Evolutionary conservation across 139 green algal genomes (phyloP).

Genomic region (Coelastrella sp.): DNA sequence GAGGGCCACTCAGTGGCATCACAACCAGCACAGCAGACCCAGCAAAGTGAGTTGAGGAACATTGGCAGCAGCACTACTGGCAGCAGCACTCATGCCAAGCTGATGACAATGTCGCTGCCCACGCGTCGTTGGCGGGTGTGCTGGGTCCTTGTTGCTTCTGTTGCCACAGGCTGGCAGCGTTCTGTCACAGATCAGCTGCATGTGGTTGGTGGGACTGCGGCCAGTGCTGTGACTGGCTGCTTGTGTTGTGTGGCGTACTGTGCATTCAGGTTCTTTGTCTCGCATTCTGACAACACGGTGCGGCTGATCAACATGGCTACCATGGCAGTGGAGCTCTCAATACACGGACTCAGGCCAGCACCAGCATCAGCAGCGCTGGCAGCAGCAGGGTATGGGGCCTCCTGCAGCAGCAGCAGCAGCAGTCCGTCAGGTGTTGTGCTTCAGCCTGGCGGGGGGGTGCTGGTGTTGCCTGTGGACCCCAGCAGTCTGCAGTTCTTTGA

Average conservation of each 20-base stretch:
- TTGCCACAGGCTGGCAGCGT: background rate
- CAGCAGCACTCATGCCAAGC: too few relatives aligned
- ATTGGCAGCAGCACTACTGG: background rate
- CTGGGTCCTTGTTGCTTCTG: background rate
- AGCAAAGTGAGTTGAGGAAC: constrained; percentile 50
- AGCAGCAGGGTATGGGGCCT: constrained; percentile 43
- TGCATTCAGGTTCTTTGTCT: constrained; percentile 52
- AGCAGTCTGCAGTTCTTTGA: constrained; percentile 82
- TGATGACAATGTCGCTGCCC: too few relatives aligned
- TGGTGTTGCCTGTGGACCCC: constrained; percentile 68
- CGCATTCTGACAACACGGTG: constrained; percentile 81
- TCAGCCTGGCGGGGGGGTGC: constrained; percentile 47
- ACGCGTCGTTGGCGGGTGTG: background rate
- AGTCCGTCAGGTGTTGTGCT: constrained; percentile 30
- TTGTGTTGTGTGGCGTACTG: background rate
- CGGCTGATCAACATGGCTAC: constrained; percentile 70
- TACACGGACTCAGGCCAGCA: constrained; percentile 67
- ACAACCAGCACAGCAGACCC: constrained; percentile 57
- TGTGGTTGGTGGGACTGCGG: too few relatives aligned
- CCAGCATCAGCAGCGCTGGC: constrained; percentile 35
- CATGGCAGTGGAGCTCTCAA: constrained; percentile 61
- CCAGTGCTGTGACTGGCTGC: background rate
- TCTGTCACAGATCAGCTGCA: background rate
- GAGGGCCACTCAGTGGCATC: constrained; percentile 71
- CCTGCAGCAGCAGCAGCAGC: constrained; percentile 42